A percentile compares a stretch with the other conserved stretches of the same genome.
Conservation (phyloP, 2,329 filamentous ascomycete genomes). For the Ramichloridium luteum region DNA sequence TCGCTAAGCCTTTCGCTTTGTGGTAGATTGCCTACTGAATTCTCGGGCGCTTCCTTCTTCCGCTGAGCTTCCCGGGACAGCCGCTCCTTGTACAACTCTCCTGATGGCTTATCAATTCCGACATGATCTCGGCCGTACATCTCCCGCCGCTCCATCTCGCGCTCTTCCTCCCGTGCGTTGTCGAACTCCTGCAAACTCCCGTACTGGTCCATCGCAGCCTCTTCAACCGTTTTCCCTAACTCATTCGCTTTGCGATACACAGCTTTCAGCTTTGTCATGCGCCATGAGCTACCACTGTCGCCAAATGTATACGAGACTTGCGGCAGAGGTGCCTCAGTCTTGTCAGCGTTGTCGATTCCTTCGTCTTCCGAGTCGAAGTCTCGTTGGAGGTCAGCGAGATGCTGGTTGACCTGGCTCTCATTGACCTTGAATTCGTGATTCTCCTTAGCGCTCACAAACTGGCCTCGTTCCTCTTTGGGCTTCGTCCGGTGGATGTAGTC, state of each 20-base stretch:
- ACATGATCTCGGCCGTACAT: conserved; percentile 78
- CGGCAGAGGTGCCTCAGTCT: conserved; percentile 42
- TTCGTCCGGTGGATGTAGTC: conserved; percentile 64
- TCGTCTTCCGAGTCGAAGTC: conserved; percentile 35
- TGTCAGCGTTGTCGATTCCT: conserved; percentile 31
- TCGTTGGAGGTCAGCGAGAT: conserved; percentile 47
- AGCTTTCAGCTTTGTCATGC: conserved; percentile 85
- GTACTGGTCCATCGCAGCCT: conserved; percentile 70
- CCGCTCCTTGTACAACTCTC: conserved; percentile 72
- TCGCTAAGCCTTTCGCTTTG: conserved; percentile 50
- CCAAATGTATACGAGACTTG: conserved; percentile 76
- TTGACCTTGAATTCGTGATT: conserved; percentile 63
- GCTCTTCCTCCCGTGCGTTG: conserved; percentile 81
- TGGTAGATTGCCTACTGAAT: not conserved
- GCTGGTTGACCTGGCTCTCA: conserved; percentile 66
- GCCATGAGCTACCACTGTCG: conserved; percentile 81
- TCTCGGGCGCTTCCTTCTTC: conserved; percentile 22
- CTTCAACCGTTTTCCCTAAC: conserved; percentile 59
- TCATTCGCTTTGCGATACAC: conserved; percentile 73
- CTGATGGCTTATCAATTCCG: conserved; percentile 74
- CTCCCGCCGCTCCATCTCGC: conserved; percentile 72
- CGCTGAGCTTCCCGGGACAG: conserved; percentile 46
- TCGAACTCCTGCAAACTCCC: conserved; percentile 77
- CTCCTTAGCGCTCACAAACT: conserved; percentile 37
- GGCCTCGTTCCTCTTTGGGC: conserved; percentile 31